Evolutionary conservation across 306 rosid genomes (phyloP), one percentile per base, ranked within the genome.

Genomic region (Amphicarpaea edgeworthii): DNA sequence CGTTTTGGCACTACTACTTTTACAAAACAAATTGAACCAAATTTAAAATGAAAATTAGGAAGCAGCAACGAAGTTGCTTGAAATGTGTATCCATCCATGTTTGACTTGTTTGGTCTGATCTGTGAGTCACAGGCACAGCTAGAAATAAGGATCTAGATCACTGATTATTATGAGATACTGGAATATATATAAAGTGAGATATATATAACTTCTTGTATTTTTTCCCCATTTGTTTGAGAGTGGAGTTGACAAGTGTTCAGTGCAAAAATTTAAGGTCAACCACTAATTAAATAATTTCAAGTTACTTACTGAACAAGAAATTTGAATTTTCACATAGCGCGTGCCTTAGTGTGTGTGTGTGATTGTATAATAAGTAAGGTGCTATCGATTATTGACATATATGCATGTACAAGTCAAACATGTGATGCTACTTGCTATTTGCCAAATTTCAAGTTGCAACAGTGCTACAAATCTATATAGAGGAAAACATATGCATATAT

Each of bases 91-190:
- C 32, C 32, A 17, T 60, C 49, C 72, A 42, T 38, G 58, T 81
- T 81, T 82, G 82, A 77, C 82, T 82, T 82, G 38, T 50, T 69
- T 70, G 20, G 49, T 47, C 53, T 69, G 37, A 61, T 53, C 55
- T 81, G 69, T 77, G 28, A 24, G 70, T 77, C 69, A 42, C 74
- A 24, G 70, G 68, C 69, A 42, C 74, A 68, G 72, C 78, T 45
- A 69, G 15, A 70, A 51, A 61, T 53, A 28, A 76, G 77, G 85
- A 82, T 82, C 81, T 70, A 26, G 49, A 65, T 76, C 63, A 76
- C 63, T 70, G 32, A 42, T 23, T 11, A 42, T 23, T 10, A 12
- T 43, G n/a, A n/a, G 20, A 68, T 63, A 45, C 51, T 40, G 45
- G 11, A 1, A 23, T 41, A 28, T 28, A 28, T 28, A n/a, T n/a